These are phyloP conservation scores for Zoysia matrella DNA, from an alignment of 202 grass and related monocot species.

Conservation along the genomic window DNA sequence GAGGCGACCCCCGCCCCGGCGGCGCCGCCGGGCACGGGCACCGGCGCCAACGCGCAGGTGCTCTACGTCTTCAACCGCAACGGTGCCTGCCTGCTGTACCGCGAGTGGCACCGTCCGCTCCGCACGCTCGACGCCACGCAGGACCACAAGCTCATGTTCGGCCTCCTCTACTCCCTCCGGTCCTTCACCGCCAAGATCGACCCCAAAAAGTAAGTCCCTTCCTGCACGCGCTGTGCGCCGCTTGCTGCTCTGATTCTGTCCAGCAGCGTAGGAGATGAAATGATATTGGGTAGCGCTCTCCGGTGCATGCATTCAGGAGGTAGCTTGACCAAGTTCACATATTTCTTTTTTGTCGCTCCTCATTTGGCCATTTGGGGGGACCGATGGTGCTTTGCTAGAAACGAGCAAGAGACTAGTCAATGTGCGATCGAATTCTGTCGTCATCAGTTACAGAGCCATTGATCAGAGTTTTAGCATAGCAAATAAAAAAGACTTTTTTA, in stretches of 20 bases:
- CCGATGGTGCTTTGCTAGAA: neutral
- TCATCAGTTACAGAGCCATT: neutral
- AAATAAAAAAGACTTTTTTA: neutral
- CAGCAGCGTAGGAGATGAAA: neutral
- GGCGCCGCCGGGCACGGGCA: constrained; percentile 67
- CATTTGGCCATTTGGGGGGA: no score
- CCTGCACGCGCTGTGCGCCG: no score
- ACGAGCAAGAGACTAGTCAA: neutral
- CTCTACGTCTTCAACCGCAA: constrained; percentile 95
- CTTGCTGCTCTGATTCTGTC: neutral
- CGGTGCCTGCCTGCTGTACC: constrained; percentile 92
- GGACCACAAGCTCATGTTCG: constrained; percentile 99
- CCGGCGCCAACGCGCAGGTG: constrained; percentile 78
- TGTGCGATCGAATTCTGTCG: neutral
- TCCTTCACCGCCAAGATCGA: constrained; percentile 98
- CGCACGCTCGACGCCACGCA: constrained; percentile 75
- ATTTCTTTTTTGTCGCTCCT: neutral
- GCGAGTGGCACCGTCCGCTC: constrained; percentile 92
- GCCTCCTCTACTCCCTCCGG: constrained; percentile 94
- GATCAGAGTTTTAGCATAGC: neutral
- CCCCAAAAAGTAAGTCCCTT: constrained; percentile 56
- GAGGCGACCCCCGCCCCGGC: constrained; percentile 71
- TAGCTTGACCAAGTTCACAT: neutral
- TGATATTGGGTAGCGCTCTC: neutral
- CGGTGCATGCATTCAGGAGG: no score